Percentiles rank a stretch among this genome's conserved stretches.
phyloP scores from a whole-genome alignment of 345 rosid genomes.

The Toxicodendron radicans region DNA sequence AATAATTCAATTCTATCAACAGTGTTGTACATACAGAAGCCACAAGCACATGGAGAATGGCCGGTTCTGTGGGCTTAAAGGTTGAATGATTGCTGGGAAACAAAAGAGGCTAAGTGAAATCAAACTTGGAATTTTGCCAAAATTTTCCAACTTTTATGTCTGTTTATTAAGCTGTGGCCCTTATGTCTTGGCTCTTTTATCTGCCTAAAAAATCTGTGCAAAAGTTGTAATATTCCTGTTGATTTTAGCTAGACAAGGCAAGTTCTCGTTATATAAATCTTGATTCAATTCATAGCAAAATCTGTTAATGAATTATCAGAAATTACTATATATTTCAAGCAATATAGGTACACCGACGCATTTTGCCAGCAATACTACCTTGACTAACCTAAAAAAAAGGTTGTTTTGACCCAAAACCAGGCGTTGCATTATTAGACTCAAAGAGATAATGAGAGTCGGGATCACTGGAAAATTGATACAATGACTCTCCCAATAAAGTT shows the following conservation, averaged over 20 bases:
- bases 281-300: not conserved
- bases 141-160: not conserved
- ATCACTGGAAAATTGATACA: too few species aligned
- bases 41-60: conserved; percentile 28
- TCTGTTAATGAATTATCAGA: not conserved
- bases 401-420: too few species aligned
- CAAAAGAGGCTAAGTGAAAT: conserved; percentile 7
- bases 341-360: too few species aligned
- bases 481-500: too few species aligned
- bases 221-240: not conserved
- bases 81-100: conserved; percentile 11
- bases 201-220: not conserved
- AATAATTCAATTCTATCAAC: conserved; percentile 26
- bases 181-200: conserved; percentile 15
- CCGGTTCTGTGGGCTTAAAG: conserved; percentile 22
- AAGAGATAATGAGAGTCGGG: too few species aligned
- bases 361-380: too few species aligned
- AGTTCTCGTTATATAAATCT: not conserved
- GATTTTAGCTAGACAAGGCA: not conserved
- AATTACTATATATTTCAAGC: not conserved
- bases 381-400: too few species aligned
- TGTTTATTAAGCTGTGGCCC: conserved; percentile 10
- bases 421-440: too few species aligned
- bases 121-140: not conserved
- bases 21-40: conserved; percentile 5